Percentiles rank a stretch among this genome's conserved stretches.
Evolutionary conservation across 345 rosid species (phyloP).

Genomic region (Lumnitzera littorea): DNA sequence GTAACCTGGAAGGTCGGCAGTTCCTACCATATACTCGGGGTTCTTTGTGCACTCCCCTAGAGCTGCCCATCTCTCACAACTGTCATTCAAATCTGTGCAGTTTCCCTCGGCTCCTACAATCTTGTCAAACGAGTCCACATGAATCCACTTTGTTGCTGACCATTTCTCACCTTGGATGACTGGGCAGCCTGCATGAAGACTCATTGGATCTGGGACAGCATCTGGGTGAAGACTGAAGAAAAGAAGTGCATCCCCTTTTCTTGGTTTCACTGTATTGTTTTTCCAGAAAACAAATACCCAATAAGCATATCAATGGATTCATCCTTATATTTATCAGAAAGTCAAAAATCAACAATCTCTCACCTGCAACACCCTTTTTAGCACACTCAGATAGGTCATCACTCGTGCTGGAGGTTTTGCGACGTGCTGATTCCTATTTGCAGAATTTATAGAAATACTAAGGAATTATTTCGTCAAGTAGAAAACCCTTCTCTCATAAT

Average conservation of each 20-base stretch:
- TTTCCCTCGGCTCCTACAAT: constrained; percentile 39
- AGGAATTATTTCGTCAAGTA: neutral
- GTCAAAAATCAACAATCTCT: constrained; percentile 1
- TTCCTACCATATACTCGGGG: constrained; percentile 81
- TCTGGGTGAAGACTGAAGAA: constrained; percentile 78
- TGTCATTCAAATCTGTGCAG: constrained; percentile 63
- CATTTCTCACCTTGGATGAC: constrained; percentile 97
- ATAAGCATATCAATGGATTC: neutral
- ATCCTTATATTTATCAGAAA: neutral
- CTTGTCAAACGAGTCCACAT: constrained; percentile 82
- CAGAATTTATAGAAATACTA: neutral
- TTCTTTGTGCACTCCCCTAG: constrained; percentile 89
- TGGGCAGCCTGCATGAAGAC: constrained; percentile 91
- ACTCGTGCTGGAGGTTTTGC: constrained; percentile 30
- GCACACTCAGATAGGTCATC: constrained; percentile 90
- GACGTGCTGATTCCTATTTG: constrained; percentile 61
- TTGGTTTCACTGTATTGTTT: constrained; percentile 60
- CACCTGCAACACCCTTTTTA: constrained; percentile 87
- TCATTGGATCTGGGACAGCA: constrained; percentile 65
- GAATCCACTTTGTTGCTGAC: constrained; percentile 99
- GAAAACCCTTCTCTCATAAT: neutral
- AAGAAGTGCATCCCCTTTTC: constrained; percentile 79
- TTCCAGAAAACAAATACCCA: constrained; percentile 6
- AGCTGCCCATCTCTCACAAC: constrained; percentile 90
- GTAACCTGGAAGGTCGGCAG: constrained; percentile 63